Base-by-base conservation (phyloP, 805 yeast species). In the Candida peoriensis region DNA sequence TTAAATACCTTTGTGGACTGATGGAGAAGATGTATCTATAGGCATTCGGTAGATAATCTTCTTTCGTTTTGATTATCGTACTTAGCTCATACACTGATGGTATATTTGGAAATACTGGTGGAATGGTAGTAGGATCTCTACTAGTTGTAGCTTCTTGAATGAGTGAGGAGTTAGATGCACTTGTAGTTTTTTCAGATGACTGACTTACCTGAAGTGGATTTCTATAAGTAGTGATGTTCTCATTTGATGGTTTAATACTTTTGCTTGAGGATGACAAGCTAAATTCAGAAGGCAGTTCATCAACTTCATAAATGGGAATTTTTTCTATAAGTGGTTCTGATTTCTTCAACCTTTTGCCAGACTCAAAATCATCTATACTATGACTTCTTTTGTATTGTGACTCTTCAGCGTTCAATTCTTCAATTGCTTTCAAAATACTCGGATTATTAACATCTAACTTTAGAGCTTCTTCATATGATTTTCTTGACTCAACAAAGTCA, bases 41-140 rank as follows among this genome's bases (percentile, higher is more conserved):
- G 3, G 70, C 66, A 4, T 42, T 42, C 28, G 37, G 35, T 47
- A 61, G 36, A 19, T 18, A 10, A 16, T 25, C 16, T n/a, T 16
- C 28, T 3, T 9, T 25, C 6, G 19, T 16, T 20, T 33, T 74
- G 64, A 17, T 70, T 65, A 28, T 67, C 55, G 75, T 60, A 54
- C 40, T 66, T 45, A 60, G 66, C 64, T 55, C 57, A 11, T 67
- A 63, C 19, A 71, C 60, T 8, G 74, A 67, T 25, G 81, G 81
- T 0, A 56, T 53, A 8, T 66, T 63, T 3, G 79, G 78, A 4
- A 60, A 29, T n/a, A 15, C 13, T 22, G 31, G 21, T 4, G 20
- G 8, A 6, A 20, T 9, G 11, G 11, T 10, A 27, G 31, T 4
- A n/a, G n/a, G 8, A 15, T 19, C n/a, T 4, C 7, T 7, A 16